Base-by-base conservation (phyloP, 1,139 yeast species). In the Arxiozyma heterogenica region DNA sequence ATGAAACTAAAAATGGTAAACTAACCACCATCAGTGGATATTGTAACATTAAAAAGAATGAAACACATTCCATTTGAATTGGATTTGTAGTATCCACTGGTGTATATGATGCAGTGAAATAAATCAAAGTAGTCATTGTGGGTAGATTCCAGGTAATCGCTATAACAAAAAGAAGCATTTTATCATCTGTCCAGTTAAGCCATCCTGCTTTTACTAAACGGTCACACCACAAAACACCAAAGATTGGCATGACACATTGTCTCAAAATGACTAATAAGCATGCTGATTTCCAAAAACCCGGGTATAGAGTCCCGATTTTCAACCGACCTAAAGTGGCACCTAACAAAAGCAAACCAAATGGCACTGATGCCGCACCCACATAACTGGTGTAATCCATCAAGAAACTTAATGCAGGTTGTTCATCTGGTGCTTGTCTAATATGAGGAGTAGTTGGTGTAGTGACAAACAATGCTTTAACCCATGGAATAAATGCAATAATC, bases 261-360 rank as follows among this genome's bases (percentile, higher is more conserved):
- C 80, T 76, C 52, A 79, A 63, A 1, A 76, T 12, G 0, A 77
- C 74, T 58, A 83, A 63, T 5, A 73, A 58, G 0, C 75, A 60
- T 0, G 84, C 75, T 2, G 81, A 71, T 64, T 81, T 80, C 88
- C 95, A 85, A 66, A 87, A 82, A 1, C 90, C 89, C 1, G 75
- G 72, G 12, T 89, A 86, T 64, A 89, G 72, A 18, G 74, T 67
- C 18, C 75, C 76, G 30, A 89, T 72, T 57, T 79, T 74, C 51
- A 91, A 75, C 50, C 96, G 73, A 0, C 95, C 84, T 49, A 91
- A 80, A 4, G 96, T 88, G 15, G 94, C 95, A 2, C 98, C 98
- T 42, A 91, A 70, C 55, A 91, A 67, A 51, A 87, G 67, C 56
- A 91, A 75, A 1, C 97, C 97, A 57, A 88, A 73, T 0, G 97